Percentiles rank a stretch among this genome's conserved stretches.
phyloP scores from a whole-genome alignment of 345 rosid species.

The Syzygium aromaticum region DNA sequence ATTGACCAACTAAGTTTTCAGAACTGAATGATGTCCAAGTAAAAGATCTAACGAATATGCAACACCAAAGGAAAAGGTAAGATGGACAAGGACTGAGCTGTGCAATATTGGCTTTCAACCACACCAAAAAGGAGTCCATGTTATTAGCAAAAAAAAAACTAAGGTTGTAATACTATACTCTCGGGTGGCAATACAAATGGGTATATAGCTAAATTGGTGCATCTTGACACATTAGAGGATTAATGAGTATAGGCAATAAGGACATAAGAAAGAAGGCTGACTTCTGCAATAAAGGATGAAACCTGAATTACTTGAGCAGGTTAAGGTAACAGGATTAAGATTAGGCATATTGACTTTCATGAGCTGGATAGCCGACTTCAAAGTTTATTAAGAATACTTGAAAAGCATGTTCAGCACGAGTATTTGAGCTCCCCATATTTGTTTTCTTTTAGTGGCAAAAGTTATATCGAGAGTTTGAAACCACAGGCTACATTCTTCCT shows the following conservation, averaged over 20 bases:
- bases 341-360: neutral
- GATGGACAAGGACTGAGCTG: too few relatives aligned
- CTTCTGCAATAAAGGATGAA: neutral
- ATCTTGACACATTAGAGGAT: neutral
- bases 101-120: too few relatives aligned
- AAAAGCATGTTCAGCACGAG: neutral
- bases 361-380: neutral
- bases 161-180: neutral
- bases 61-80: neutral
- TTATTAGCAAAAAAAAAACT: neutral
- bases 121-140: neutral
- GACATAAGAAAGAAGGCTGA: neutral
- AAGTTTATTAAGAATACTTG: neutral
- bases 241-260: neutral
- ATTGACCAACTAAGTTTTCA: neutral
- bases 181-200: neutral
- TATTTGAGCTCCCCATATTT: neutral
- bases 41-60: neutral
- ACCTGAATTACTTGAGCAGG: neutral
- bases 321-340: neutral
- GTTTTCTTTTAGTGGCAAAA: neutral
- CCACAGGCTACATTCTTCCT: neutral
- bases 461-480: neutral
- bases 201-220: neutral
- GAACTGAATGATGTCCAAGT: neutral